Percentiles rank a stretch among this genome's conserved stretches.
These are phyloP conservation scores for Coemansia pectinata DNA, from an alignment of 192 early-diverging fungal genomes.

Conservation along the genomic window DNA sequence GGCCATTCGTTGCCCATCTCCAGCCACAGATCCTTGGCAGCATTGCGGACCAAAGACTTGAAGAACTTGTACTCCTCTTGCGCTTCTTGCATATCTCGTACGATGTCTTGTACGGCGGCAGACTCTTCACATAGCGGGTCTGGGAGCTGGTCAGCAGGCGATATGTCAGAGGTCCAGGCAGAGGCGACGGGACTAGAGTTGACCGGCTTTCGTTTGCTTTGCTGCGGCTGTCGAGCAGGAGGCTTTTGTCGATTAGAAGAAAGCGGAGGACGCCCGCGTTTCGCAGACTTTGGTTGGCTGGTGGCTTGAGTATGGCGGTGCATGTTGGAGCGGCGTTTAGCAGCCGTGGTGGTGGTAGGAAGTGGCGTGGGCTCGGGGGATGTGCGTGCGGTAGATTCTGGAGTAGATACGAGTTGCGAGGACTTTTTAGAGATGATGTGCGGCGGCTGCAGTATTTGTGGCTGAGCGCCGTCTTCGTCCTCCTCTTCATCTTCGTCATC, in stretches of 20 bases:
- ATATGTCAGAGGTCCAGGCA: background rate
- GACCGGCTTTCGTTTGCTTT: background rate
- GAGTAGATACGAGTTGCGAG: background rate
- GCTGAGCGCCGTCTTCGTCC: constrained; percentile 6
- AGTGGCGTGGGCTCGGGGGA: constrained; percentile 8
- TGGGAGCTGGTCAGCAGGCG: background rate
- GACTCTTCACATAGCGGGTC: background rate
- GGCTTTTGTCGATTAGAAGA: constrained; percentile 6
- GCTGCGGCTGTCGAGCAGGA: constrained; percentile 11
- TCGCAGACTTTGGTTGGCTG: background rate
- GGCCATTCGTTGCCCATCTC: constrained; percentile 54
- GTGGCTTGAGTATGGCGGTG: background rate
- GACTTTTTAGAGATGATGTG: background rate
- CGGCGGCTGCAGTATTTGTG: background rate
- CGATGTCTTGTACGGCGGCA: constrained; percentile 4
- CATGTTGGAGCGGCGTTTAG: background rate
- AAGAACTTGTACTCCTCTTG: constrained; percentile 43
- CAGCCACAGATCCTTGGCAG: constrained; percentile 48
- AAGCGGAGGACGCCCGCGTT: constrained; percentile 7
- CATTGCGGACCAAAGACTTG: constrained; percentile 22
- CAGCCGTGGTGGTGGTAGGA: background rate
- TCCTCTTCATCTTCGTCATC: constrained; percentile 8
- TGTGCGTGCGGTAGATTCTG: constrained; percentile 13
- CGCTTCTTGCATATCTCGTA: constrained; percentile 36
- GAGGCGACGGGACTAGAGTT: constrained; percentile 1